phyloP scores from a whole-genome alignment of 768 basidiomycete genomes.

The Suillus paluster region DNA sequence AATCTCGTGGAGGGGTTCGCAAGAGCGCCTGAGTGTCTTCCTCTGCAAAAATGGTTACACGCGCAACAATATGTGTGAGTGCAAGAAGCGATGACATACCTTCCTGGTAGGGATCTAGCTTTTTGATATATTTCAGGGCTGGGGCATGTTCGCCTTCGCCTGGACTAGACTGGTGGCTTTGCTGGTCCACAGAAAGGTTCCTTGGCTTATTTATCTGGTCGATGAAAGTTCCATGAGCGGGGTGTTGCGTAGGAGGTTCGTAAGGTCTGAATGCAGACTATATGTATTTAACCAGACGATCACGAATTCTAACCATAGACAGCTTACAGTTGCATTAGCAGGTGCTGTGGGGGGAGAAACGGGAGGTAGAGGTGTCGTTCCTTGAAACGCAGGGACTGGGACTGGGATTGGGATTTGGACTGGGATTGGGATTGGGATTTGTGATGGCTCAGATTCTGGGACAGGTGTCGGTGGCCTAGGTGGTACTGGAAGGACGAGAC shows the following conservation, averaged over 20 bases:
- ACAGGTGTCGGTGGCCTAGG: slow-evolving; percentile 4
- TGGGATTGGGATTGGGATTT: background rate
- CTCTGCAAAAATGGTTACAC: slow-evolving; percentile 15
- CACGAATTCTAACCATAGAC: background rate
- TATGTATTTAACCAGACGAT: background rate
- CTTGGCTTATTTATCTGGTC: background rate
- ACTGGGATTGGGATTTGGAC: too few species aligned
- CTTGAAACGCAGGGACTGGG: background rate
- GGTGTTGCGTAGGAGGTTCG: slow-evolving; percentile 27
- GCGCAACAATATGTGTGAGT: background rate
- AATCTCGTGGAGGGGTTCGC: slow-evolving; percentile 7
- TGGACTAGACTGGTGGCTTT: background rate
- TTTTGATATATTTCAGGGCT: slow-evolving; percentile 25
- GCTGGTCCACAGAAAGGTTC: background rate
- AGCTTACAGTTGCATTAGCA: slow-evolving; percentile 1
- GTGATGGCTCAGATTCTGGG: background rate
- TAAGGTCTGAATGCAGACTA: slow-evolving; percentile 32
- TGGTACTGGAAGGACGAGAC: slow-evolving; percentile 27
- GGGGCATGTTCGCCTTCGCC: background rate
- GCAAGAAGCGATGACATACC: slow-evolving; percentile 12
- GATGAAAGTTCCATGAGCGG: slow-evolving; percentile 17
- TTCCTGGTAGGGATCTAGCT: slow-evolving; percentile 34
- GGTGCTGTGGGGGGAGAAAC: background rate
- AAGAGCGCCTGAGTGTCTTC: slow-evolving; percentile 26
- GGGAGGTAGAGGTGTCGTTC: background rate